These are phyloP conservation scores for Lagenidium sp. DNA, from an alignment of 352 stramenopile genomes.

Conservation along the genomic window DNA sequence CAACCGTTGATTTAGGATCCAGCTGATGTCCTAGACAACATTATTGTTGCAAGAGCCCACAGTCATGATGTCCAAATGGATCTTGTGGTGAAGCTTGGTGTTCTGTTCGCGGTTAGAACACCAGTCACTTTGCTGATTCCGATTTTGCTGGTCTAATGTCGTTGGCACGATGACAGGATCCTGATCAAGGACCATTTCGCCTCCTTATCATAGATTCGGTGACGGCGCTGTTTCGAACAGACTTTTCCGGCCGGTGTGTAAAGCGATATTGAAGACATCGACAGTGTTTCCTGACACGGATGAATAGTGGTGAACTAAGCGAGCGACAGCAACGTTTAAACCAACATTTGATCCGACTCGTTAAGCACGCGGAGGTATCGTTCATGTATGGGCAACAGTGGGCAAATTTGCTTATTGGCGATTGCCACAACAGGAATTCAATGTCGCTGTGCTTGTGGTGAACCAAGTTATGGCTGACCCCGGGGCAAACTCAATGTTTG, in stretches of 20 bases:
- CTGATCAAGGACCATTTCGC: constrained; percentile 35
- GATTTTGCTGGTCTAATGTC: not conserved
- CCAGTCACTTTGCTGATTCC: not conserved
- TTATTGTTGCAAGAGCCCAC: constrained; percentile 87
- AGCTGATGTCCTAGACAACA: constrained; percentile 90
- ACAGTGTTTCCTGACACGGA: not conserved
- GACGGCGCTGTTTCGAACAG: constrained; percentile 72
- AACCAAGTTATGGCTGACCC: constrained; percentile 91
- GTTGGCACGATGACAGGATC: constrained; percentile 27
- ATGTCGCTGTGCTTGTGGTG: constrained; percentile 88
- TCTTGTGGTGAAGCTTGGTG: constrained; percentile 64
- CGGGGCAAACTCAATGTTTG: constrained; percentile 76
- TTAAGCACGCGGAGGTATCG: constrained; percentile 63
- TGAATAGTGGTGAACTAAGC: constrained; percentile 52
- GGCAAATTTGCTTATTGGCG: too few relatives aligned
- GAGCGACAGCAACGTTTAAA: constrained; percentile 89
- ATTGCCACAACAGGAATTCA: constrained; percentile 83
- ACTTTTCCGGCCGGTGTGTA: constrained; percentile 62
- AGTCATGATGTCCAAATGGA: constrained; percentile 87
- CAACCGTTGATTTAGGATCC: constrained; percentile 34
- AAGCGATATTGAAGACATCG: not conserved
- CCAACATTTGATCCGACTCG: constrained; percentile 79
- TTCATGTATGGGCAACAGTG: too few relatives aligned
- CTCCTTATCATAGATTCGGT: constrained; percentile 80
- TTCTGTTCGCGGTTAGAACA: constrained; percentile 52